Percentiles rank a stretch among this genome's conserved stretches.
phyloP scores from a whole-genome alignment of 805 yeast species.

The Kluyveromyces nonfermentans region DNA sequence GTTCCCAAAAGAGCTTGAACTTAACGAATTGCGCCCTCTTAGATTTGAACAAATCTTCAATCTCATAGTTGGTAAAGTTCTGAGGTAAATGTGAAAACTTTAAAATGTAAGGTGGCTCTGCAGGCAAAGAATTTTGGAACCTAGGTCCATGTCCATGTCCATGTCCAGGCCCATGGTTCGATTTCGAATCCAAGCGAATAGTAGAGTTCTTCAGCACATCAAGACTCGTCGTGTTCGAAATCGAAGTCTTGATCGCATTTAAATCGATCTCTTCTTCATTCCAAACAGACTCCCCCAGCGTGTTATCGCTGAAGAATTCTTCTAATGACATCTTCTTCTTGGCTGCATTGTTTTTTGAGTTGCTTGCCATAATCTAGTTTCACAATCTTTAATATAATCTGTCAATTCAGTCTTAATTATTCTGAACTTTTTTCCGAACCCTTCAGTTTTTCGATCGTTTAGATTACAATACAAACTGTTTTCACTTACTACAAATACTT shows the following conservation, averaged over 20 bases:
- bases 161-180: not conserved
- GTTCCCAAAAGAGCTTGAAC: slow-evolving; percentile 53
- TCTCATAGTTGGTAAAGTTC: slow-evolving; percentile 37
- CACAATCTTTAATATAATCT: not conserved
- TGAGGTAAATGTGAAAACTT: slow-evolving; percentile 55
- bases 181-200: slow-evolving; percentile 4
- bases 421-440: not conserved
- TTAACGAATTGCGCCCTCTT: slow-evolving; percentile 50
- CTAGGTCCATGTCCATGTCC: slow-evolving; percentile 7
- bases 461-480: not conserved
- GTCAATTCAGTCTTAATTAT: not conserved
- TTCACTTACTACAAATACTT: too few species aligned
- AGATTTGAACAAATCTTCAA: slow-evolving; percentile 53
- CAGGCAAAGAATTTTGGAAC: not conserved
- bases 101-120: slow-evolving; percentile 53
- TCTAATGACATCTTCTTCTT: slow-evolving; percentile 38
- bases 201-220: slow-evolving; percentile 19
- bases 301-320: slow-evolving; percentile 37
- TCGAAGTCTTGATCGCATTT: slow-evolving; percentile 18
- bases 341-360: slow-evolving; percentile 16
- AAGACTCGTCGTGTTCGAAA: slow-evolving; percentile 24
- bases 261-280: slow-evolving; percentile 28
- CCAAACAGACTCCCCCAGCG: slow-evolving; percentile 30
- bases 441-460: not conserved
- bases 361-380: slow-evolving; percentile 2